These are phyloP conservation scores for Calycina herbarum DNA, from an alignment of 2,329 filamentous ascomycete species.

Conservation along the genomic window DNA sequence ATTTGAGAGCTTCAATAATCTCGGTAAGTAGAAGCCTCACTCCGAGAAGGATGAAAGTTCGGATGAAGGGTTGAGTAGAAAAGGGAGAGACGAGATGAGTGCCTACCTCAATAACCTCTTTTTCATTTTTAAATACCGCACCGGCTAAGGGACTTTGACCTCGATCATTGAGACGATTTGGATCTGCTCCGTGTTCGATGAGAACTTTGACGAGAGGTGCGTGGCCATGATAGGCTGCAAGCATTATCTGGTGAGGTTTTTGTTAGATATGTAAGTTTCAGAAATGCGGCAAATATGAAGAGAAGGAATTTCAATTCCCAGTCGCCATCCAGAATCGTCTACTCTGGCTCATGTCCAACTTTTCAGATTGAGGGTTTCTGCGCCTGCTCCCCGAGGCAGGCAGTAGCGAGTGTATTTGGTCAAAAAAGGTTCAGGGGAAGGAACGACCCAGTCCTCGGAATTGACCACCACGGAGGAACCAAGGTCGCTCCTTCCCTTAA, in stretches of 20 bases:
- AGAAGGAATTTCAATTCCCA: background rate
- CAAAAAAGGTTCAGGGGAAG: no score
- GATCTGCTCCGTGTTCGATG: constrained; percentile 62
- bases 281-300: background rate
- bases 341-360: no score
- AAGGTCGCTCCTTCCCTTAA: background rate
- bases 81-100: background rate
- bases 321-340: no score
- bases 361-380: no score
- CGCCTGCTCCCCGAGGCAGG: no score
- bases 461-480: no score
- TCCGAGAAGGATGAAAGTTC: background rate
- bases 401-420: no score
- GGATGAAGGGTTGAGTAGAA: background rate
- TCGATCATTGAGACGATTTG: constrained; percentile 66
- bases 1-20: no score
- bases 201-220: constrained; percentile 59
- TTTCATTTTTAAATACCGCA: constrained; percentile 71
- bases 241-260: constrained; percentile 58
- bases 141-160: constrained; percentile 70
- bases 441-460: no score
- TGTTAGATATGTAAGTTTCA: background rate
- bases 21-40: no score
- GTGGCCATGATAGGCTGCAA: constrained; percentile 70
- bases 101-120: constrained; percentile 59